Evolutionary conservation across 108 stramenopile genomes (phyloP).

Genomic region (Mediolabrus comicus): DNA sequence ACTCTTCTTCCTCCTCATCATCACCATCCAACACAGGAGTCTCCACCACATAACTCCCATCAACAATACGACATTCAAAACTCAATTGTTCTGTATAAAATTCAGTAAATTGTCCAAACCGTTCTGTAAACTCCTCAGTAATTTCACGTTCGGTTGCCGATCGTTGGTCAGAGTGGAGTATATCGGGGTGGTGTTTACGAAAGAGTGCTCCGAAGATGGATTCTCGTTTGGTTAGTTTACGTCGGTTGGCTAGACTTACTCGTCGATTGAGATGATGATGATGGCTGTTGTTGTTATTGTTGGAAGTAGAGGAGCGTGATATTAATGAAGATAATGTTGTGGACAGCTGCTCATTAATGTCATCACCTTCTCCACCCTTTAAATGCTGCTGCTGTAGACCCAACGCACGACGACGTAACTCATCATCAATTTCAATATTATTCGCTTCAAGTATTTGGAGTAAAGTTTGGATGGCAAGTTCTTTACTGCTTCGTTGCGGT

Average conservation of each 20-base stretch:
- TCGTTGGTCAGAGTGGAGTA: background rate
- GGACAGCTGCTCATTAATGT: too few relatives aligned
- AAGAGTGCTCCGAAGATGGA: constrained; percentile 7
- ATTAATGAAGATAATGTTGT: too few relatives aligned
- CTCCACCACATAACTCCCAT: constrained; percentile 22
- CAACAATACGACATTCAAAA: constrained; percentile 10
- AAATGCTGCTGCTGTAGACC: constrained; percentile 11
- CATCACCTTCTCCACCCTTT: background rate
- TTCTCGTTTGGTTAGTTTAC: constrained; percentile 19
- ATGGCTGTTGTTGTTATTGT: too few relatives aligned
- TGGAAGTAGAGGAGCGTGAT: too few relatives aligned
- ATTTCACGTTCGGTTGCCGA: constrained; percentile 4
- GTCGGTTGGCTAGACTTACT: too few relatives aligned
- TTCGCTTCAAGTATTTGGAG: constrained; percentile 17
- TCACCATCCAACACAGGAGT: background rate
- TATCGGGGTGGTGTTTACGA: background rate
- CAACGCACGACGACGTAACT: constrained; percentile 25
- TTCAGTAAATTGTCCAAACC: background rate
- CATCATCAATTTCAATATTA: constrained; percentile 17
- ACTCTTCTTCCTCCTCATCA: background rate
- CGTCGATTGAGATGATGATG: too few relatives aligned
- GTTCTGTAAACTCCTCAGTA: background rate
- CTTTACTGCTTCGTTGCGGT: background rate
- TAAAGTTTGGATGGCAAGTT: constrained; percentile 8
- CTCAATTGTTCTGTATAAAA: background rate